Conservation (phyloP, 1,284 basidiomycete genomes). For the Marasmius fiardii region DNA sequence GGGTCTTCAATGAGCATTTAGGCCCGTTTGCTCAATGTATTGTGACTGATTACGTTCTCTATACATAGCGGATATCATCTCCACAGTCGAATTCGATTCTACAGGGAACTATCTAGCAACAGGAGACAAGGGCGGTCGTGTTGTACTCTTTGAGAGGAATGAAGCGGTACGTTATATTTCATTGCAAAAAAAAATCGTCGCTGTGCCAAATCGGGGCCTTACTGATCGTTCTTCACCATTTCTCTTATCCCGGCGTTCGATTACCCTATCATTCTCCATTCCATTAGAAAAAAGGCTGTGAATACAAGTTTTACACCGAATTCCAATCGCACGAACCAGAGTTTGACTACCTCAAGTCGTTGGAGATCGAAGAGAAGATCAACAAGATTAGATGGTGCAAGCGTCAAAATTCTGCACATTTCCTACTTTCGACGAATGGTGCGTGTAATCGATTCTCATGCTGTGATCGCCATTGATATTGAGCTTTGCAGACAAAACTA, state of each 20-base stretch:
- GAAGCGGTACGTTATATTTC: constrained; percentile 73
- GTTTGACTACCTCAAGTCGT: constrained; percentile 99
- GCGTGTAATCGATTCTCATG: constrained; percentile 21
- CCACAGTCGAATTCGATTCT: constrained; percentile 99
- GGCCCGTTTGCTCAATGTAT: constrained; percentile 14
- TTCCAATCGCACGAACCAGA: constrained; percentile 99
- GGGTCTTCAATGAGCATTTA: neutral
- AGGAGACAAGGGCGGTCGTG: constrained; percentile 98
- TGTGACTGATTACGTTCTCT: constrained; percentile 26
- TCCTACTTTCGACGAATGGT: constrained; percentile 97
- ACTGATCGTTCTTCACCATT: constrained; percentile 17
- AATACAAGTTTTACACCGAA: constrained; percentile 99
- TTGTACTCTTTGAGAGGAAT: constrained; percentile 98
- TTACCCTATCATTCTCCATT: constrained; percentile 11
- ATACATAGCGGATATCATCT: constrained; percentile 93
- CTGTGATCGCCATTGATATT: constrained; percentile 4
- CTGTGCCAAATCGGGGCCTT: constrained; percentile 25
- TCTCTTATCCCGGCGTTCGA: constrained; percentile 7
- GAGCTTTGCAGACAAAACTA: constrained; percentile 85
- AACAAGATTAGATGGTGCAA: constrained; percentile 99
- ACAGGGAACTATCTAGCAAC: constrained; percentile 99
- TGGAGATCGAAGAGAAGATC: constrained; percentile 99
- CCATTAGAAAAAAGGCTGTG: constrained; percentile 95
- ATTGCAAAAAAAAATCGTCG: constrained; percentile 5
- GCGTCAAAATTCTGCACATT: constrained; percentile 96